Evolutionary conservation across 2,329 filamentous ascomycete species (phyloP).

Genomic region (Basipetospora sp.): DNA sequence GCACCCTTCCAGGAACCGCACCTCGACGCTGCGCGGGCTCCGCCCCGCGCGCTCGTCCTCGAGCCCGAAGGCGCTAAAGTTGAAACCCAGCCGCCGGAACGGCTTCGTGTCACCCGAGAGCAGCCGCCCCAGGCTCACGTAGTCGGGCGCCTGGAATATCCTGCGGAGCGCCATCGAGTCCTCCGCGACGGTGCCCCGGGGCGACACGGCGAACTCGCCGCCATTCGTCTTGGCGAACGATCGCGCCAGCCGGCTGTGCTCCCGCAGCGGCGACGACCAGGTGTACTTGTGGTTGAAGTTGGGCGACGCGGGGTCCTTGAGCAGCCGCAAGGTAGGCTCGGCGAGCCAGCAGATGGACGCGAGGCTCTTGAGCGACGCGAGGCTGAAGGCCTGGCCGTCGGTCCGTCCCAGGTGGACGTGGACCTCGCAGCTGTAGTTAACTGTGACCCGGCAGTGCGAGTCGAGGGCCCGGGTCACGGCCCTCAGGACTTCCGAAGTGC

Average conservation of each 20-base stretch:
- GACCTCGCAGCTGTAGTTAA: conserved; percentile 24
- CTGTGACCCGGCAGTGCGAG: conserved; percentile 13
- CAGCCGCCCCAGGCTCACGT: conserved; percentile 19
- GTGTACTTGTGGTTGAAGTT: conserved; percentile 24
- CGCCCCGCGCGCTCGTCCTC: conserved; percentile 20
- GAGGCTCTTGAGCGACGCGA: conserved; percentile 21
- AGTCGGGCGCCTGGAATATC: conserved; percentile 16
- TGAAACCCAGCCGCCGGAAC: conserved; percentile 25
- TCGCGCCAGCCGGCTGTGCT: conserved; percentile 7
- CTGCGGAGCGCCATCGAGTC: conserved; percentile 1
- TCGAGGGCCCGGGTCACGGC: conserved; percentile 14
- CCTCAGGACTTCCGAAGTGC: conserved; percentile 10
- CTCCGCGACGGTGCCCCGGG: background rate
- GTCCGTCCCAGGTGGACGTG: conserved; percentile 24
- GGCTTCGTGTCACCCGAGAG: conserved; percentile 19
- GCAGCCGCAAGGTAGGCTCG: conserved; percentile 21
- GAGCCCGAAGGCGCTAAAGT: conserved; percentile 24
- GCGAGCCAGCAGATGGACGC: conserved; percentile 22
- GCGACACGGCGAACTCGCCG: background rate
- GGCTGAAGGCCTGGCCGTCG: conserved; percentile 18
- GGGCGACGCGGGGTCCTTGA: conserved; percentile 22
- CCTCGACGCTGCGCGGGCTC: conserved; percentile 24
- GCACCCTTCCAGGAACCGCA: conserved; percentile 24
- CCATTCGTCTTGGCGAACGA: background rate
- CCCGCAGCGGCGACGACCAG: conserved; percentile 16